phyloP scores from a whole-genome alignment of 441 rosid species.

The Metrosideros polymorpha region DNA sequence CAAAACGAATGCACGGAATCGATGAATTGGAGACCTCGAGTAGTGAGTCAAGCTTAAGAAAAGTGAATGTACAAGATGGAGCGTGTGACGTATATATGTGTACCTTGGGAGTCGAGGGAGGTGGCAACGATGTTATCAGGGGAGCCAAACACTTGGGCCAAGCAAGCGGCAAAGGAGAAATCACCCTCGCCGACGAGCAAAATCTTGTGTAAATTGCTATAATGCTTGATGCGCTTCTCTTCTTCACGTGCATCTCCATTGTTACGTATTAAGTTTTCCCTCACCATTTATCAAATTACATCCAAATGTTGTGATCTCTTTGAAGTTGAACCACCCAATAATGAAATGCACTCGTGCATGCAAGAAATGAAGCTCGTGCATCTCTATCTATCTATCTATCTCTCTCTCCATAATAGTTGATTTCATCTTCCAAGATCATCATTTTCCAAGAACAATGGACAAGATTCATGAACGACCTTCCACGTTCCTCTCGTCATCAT shows the following conservation, averaged over 20 bases:
- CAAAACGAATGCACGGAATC: background rate
- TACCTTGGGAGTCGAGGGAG: slow-evolving; percentile 24
- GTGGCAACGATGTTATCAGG: slow-evolving; percentile 36
- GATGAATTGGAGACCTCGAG: background rate
- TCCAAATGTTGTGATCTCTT: background rate
- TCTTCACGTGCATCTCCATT: background rate
- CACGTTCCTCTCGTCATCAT: background rate
- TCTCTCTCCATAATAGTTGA: background rate
- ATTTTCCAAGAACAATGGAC: background rate
- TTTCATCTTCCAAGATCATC: background rate
- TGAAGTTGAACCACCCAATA: background rate
- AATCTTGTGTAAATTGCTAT: slow-evolving; percentile 10
- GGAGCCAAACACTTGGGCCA: slow-evolving; percentile 22
- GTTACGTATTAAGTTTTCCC: background rate
- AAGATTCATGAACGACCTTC: background rate
- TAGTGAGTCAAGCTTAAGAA: background rate
- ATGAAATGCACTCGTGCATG: background rate
- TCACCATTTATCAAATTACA: background rate
- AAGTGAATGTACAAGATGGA: background rate
- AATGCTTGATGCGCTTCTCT: slow-evolving; percentile 13
- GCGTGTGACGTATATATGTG: background rate
- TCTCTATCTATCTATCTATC: background rate
- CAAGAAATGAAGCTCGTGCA: background rate
- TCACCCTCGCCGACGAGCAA: slow-evolving; percentile 29
- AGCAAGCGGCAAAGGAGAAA: slow-evolving; percentile 26